phyloP scores from a whole-genome alignment of 495 filamentous ascomycete genomes.

The Hypoxylon crocopeplum region DNA sequence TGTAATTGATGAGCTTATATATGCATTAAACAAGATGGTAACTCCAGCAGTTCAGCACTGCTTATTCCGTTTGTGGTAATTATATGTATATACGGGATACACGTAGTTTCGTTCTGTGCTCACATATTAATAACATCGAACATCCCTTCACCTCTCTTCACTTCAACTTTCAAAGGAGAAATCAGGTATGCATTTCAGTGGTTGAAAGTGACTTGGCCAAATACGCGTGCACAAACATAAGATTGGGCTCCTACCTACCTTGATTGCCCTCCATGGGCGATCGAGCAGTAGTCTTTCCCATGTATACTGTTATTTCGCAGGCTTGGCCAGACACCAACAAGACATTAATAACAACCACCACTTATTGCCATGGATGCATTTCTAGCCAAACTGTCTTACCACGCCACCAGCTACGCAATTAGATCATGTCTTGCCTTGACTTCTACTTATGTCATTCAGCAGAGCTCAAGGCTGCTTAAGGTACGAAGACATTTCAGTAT shows the following conservation, averaged over 20 bases:
- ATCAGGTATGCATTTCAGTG: no score
- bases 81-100: no score
- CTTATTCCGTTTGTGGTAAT: no score
- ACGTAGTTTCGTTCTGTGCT: no score
- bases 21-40: no score
- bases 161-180: no score
- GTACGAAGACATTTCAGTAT: slow-evolving; percentile 46
- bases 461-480: slow-evolving; percentile 81
- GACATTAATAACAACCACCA: slow-evolving; percentile 1
- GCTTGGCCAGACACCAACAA: background rate
- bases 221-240: no score
- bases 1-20: no score
- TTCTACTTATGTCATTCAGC: slow-evolving; percentile 80
- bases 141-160: no score
- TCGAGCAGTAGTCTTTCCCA: slow-evolving; percentile 2
- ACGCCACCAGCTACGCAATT: slow-evolving; percentile 92
- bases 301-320: slow-evolving; percentile 10
- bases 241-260: no score
- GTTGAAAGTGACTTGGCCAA: slow-evolving; percentile 3
- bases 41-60: no score
- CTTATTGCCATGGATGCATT: slow-evolving; percentile 74
- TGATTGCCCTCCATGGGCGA: slow-evolving; percentile 28
- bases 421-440: slow-evolving; percentile 90
- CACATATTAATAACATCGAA: no score
- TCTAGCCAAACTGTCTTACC: slow-evolving; percentile 67